Percentiles rank a stretch among this genome's conserved stretches.
Conservation (phyloP, 306 rosid species). For the Myrica gale region DNA sequence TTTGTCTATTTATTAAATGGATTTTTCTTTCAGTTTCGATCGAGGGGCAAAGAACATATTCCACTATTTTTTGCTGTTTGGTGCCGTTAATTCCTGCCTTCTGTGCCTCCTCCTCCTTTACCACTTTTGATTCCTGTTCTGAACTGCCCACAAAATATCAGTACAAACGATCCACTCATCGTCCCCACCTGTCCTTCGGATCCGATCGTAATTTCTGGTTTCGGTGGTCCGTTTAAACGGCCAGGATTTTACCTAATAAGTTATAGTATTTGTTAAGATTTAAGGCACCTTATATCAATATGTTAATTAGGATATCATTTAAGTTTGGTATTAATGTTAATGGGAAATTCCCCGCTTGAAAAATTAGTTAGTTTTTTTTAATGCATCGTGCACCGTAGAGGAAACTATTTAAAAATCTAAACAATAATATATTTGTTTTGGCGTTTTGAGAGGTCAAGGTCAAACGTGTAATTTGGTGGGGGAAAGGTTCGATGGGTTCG, state of each 20-base stretch:
- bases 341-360: not conserved
- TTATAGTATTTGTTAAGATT: too few relatives aligned
- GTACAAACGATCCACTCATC: too few relatives aligned
- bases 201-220: too few relatives aligned
- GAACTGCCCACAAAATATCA: too few relatives aligned
- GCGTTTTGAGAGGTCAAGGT: slow-evolving; percentile 13
- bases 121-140: not conserved
- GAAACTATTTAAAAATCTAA: not conserved
- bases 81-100: slow-evolving; percentile 29
- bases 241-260: too few relatives aligned
- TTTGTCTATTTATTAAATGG: not conserved
- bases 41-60: slow-evolving; percentile 46
- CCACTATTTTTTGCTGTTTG: slow-evolving; percentile 17
- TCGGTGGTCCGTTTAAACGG: too few relatives aligned
- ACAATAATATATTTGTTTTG: not conserved
- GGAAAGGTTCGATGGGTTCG: slow-evolving; percentile 25
- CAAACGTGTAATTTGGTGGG: slow-evolving; percentile 6
- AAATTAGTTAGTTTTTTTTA: not conserved
- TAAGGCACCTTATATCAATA: too few relatives aligned
- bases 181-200: too few relatives aligned
- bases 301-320: too few relatives aligned
- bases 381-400: not conserved
- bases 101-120: slow-evolving; percentile 8
- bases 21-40: not conserved
- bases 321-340: too few relatives aligned